Evolutionary conservation across 768 basidiomycete species (phyloP), one percentile per base, ranked within the genome.

Genomic region (Lactarius akahatsu): DNA sequence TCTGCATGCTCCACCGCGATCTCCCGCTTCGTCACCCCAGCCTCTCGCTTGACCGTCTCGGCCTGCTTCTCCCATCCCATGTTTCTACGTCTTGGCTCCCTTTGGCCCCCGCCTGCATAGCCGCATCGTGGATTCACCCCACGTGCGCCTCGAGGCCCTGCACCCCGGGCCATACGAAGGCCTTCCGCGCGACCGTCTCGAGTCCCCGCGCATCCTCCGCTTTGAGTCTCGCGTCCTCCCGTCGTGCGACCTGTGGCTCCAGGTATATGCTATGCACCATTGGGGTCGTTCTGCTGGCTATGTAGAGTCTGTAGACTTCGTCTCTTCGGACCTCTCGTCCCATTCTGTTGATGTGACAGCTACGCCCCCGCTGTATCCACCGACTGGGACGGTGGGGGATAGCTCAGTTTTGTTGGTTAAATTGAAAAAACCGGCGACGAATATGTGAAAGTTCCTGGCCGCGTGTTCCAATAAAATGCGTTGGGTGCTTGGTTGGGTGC

Each of bases 161-260:
- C 26, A 64, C 64, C 36, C 36, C 36, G 36, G 36, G 36, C 58
- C 47, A 64, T 0, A n/a, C n/a, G n/a, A 65, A 65, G 16, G 64
- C 64, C 50, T 54, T 55, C 30, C 58, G 64, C 50, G 64, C 64
- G 28, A 59, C 64, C 58, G 60, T 65, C 52, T 65, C 64, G 32
- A 65, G 64, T 2, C 47, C 18, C 30, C 59, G 64, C 7, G 64
- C 58, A 4, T 65, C 64, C 15, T 55, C 52, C 16, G 60, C 58
- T 28, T 65, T 65, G 18, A 20, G 40, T 26, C n/a, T 54, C 2
- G 64, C 64, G 16, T 65, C 64, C 3, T 59, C 64, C 11, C 58
- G 58, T 1, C 50, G 58, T 58, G 34, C 57, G 47, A 64, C 63
- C 58, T 64, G 63, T 50, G 59, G 47, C 13, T 55, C 63, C 47